Conservation (phyloP, 139 green algal genomes). For the Coelastrella sp. region DNA sequence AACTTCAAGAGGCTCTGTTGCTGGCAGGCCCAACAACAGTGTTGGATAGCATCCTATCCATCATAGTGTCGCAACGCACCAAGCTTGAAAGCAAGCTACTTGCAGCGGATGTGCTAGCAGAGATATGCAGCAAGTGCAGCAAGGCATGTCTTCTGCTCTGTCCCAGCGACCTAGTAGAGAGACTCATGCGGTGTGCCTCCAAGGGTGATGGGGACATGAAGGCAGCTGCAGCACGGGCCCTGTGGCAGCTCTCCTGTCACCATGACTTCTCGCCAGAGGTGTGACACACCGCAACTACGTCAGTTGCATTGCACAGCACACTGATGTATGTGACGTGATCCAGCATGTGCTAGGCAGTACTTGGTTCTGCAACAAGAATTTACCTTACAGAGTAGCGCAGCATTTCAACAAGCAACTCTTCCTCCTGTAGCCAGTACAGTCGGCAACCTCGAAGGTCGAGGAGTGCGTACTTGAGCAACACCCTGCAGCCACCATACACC, state of each 20-base stretch:
- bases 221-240: slow-evolving; percentile 18
- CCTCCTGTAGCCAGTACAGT: no score
- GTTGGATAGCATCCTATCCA: background rate
- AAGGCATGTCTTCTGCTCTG: slow-evolving; percentile 34
- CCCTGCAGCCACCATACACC: background rate
- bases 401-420: no score
- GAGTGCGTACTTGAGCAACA: background rate
- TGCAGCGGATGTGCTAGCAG: slow-evolving; percentile 24
- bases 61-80: slow-evolving; percentile 8
- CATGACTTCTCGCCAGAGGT: slow-evolving; percentile 32
- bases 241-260: slow-evolving; percentile 31
- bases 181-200: slow-evolving; percentile 20
- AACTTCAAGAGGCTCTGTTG: slow-evolving; percentile 27
- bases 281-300: background rate
- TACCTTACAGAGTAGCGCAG: no score
- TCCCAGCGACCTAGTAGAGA: slow-evolving; percentile 16
- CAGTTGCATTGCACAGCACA: no score
- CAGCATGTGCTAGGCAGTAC: no score
- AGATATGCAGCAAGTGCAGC: background rate
- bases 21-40: background rate
- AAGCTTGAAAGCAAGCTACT: slow-evolving; percentile 5
- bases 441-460: background rate
- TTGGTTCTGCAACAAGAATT: no score
- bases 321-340: no score
- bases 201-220: background rate